Percentiles rank a stretch among this genome's conserved stretches.
Evolutionary conservation across 441 rosid species (phyloP).

Genomic region (Lepidium campestre): DNA sequence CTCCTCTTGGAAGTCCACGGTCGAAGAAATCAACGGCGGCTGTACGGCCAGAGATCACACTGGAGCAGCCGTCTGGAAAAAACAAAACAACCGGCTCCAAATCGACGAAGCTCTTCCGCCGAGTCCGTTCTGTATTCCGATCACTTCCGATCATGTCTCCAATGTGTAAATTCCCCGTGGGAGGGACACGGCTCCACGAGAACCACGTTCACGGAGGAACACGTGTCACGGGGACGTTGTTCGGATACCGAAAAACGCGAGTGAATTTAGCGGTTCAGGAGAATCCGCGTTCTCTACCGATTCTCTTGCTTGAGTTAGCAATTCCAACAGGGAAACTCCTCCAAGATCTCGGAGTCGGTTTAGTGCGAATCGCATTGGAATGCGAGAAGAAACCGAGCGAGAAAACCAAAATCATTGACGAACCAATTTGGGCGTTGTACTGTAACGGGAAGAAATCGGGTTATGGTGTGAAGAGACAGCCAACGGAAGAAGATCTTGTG

Average conservation of each 20-base stretch:
- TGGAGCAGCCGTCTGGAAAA: constrained; percentile 24
- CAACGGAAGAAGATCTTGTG: constrained; percentile 61
- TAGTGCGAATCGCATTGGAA: constrained; percentile 70
- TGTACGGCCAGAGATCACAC: constrained; percentile 20
- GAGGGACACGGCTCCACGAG: constrained; percentile 40
- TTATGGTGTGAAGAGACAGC: constrained; percentile 68
- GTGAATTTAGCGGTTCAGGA: constrained; percentile 72
- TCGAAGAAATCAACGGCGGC: constrained; percentile 19
- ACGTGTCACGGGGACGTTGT: constrained; percentile 69
- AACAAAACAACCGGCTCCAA: constrained; percentile 23
- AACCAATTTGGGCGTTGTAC: constrained; percentile 73
- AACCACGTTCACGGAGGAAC: constrained; percentile 69
- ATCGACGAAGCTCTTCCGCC: constrained; percentile 41
- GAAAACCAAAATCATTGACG: constrained; percentile 57
- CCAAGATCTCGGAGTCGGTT: constrained; percentile 68
- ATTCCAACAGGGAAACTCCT: constrained; percentile 65
- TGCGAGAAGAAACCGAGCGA: constrained; percentile 62
- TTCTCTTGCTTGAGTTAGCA: constrained; percentile 55
- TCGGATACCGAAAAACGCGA: constrained; percentile 61
- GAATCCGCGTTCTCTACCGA: constrained; percentile 57
- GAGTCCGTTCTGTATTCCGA: constrained; percentile 54
- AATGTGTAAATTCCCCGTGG: constrained; percentile 54
- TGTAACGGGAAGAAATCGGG: constrained; percentile 72
- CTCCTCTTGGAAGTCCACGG: constrained; percentile 28
- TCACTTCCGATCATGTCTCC: constrained; percentile 74